Percentiles rank a stretch among this genome's conserved stretches.
phyloP scores from a whole-genome alignment of 768 basidiomycete species.

The Tricholoma furcatifolium region DNA sequence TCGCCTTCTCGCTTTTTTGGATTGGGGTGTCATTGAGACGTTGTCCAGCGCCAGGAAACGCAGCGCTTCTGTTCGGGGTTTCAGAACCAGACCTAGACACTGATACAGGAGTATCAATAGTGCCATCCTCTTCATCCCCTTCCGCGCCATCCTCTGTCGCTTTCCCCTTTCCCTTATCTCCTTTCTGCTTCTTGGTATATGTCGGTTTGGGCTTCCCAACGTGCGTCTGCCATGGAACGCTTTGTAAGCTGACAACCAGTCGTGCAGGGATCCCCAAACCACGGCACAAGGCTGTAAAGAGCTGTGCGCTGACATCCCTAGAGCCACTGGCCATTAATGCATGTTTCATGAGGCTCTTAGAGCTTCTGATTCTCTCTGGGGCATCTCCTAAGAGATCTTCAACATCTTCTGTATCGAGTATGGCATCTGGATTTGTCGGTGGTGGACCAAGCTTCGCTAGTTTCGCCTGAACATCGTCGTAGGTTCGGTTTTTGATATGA shows the following conservation, averaged over 20 bases:
- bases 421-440: slow-evolving; percentile 25
- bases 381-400: slow-evolving; percentile 51
- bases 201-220: slow-evolving; percentile 55
- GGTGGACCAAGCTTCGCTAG: slow-evolving; percentile 32
- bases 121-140: slow-evolving; percentile 37
- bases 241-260: slow-evolving; percentile 87
- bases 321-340: slow-evolving; percentile 77
- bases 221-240: slow-evolving; percentile 83
- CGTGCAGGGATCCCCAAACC: slow-evolving; percentile 84
- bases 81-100: slow-evolving; percentile 24
- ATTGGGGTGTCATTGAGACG: slow-evolving; percentile 37
- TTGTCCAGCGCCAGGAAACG: slow-evolving; percentile 39
- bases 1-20: slow-evolving; percentile 46
- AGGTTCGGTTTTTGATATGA: slow-evolving; percentile 74
- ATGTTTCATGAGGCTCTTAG: slow-evolving; percentile 93
- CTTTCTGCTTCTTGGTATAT: slow-evolving; percentile 36
- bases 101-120: slow-evolving; percentile 23
- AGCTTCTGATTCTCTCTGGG: slow-evolving; percentile 67
- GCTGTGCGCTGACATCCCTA: slow-evolving; percentile 82
- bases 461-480: slow-evolving; percentile 63
- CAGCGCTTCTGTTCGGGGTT: slow-evolving; percentile 29
- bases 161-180: slow-evolving; percentile 35
- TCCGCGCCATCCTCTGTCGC: slow-evolving; percentile 24
- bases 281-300: slow-evolving; percentile 89
- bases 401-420: slow-evolving; percentile 40